A percentile compares a stretch with the other conserved stretches of the same genome.
phyloP scores from a whole-genome alignment of 2,329 filamentous ascomycete genomes.

The Trichoderma aggressivum region DNA sequence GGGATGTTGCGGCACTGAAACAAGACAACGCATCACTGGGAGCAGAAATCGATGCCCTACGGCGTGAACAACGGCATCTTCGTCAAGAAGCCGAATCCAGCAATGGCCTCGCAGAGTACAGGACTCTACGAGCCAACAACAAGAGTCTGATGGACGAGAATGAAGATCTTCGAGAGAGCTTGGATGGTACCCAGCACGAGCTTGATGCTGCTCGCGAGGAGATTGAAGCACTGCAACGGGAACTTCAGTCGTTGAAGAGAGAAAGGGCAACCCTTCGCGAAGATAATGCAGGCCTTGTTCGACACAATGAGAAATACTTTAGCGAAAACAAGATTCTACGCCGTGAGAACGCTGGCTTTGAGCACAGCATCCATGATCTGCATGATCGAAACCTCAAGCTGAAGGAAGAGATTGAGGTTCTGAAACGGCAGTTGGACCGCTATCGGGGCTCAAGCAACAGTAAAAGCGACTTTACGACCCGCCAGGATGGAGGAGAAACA shows the following conservation, averaged over 20 bases:
- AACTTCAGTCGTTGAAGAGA: constrained; percentile 38
- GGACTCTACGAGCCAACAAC: constrained; percentile 42
- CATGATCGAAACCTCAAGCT: constrained; percentile 46
- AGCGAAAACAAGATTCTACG: constrained; percentile 50
- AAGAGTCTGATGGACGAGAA: constrained; percentile 42
- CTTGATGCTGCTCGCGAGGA: constrained; percentile 41
- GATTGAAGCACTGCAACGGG: constrained; percentile 38
- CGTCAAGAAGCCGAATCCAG: constrained; percentile 42
- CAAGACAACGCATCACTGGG: constrained; percentile 42
- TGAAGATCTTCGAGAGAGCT: constrained; percentile 41
- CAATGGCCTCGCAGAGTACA: constrained; percentile 43
- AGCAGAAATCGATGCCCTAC: constrained; percentile 39
- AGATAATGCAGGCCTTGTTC: constrained; percentile 52
- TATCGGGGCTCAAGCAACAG: constrained; percentile 33
- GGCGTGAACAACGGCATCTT: constrained; percentile 35
- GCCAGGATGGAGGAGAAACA: constrained; percentile 36
- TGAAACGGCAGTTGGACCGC: constrained; percentile 45
- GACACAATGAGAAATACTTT: constrained; percentile 54
- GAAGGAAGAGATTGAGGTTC: constrained; percentile 45
- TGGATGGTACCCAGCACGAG: constrained; percentile 41
- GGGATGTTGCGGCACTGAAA: constrained; percentile 41
- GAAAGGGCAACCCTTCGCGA: constrained; percentile 46
- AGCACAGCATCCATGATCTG: constrained; percentile 44
- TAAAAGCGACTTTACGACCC: constrained; percentile 35
- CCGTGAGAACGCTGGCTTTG: constrained; percentile 47